Evolutionary conservation across 148 eudicot species (phyloP), one percentile per base, ranked within the genome.

Genomic region (Agrostemma githago): DNA sequence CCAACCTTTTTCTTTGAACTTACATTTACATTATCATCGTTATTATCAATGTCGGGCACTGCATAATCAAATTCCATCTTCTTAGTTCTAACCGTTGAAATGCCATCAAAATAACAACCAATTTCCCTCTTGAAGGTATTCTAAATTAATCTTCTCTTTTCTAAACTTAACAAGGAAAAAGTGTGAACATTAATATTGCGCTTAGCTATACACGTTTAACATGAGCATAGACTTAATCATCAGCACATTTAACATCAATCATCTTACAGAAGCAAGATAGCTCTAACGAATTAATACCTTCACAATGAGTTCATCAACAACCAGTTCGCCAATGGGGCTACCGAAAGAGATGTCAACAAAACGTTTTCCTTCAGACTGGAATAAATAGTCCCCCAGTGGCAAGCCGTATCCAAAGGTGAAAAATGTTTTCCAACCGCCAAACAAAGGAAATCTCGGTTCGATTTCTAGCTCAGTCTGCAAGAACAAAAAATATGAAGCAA

Each of bases 361-460:
- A 19, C 97, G 97, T 79, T 86, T 89, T 70, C 96, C 99, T 71
- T 83, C 91, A 43, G 91, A 83, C 56, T 76, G 83, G 82, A 90
- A 96, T 83, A 96, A 84, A 82, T 86, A 96, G 70, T 96, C 97
- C 75, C 83, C 78, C 70, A 96, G 86, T 5, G 96, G 97, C 83
- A 96, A 79, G 66, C 96, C 89, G 80, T 96, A 96, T 20, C 99
- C 99, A 77, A 96, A 84, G 41, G 95, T 96, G 79, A 96, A 96
- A 71, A 87, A 74, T 41, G 96, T 89, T 82, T 80, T 90, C 99
- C 99, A 96, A 75, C 99, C 96, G 72, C 99, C 99, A 76, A 96
- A 83, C 87, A 96, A 76, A 62, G 99, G 99, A 84, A 78, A 96
- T 70, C 99, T 89, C 61, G 99, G 99, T 76, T 92, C 99, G 63